Evolutionary conservation across 176 grass and related monocot genomes (phyloP).

Genomic region (Musa schizocarpa): DNA sequence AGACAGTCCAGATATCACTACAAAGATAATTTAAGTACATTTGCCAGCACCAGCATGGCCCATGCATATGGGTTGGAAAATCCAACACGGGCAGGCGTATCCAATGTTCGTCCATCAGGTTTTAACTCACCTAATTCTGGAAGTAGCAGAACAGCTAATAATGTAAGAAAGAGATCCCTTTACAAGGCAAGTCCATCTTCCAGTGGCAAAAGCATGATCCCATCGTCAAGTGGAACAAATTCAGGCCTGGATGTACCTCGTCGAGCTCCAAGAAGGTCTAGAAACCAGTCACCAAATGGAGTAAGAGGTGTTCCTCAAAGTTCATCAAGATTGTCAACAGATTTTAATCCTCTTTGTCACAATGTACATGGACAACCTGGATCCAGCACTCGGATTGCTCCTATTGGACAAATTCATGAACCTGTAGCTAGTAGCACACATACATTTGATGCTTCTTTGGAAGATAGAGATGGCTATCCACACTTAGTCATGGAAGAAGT

Average conservation of each 20-base stretch:
- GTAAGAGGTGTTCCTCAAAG: background rate
- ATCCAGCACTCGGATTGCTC: background rate
- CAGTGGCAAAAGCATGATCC: background rate
- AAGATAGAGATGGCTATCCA: background rate
- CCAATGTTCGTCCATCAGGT: background rate
- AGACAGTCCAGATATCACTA: background rate
- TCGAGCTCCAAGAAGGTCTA: background rate
- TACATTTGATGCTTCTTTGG: background rate
- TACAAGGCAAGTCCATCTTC: background rate
- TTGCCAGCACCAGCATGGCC: background rate
- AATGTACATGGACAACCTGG: background rate
- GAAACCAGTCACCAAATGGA: background rate
- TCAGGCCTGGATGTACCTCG: background rate
- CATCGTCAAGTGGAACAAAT: background rate
- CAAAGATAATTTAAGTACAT: conserved; percentile 2
- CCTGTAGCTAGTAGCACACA: background rate
- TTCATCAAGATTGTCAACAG: background rate
- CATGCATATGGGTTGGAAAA: background rate
- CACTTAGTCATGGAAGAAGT: background rate
- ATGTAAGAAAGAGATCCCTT: background rate
- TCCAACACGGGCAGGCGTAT: background rate
- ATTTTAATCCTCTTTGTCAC: background rate
- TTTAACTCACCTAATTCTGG: background rate
- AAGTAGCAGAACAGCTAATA: background rate
- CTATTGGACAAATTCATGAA: background rate